These are phyloP conservation scores for Coemansia sp. DNA, from an alignment of 192 early-diverging fungal genomes.

Conservation along the genomic window DNA sequence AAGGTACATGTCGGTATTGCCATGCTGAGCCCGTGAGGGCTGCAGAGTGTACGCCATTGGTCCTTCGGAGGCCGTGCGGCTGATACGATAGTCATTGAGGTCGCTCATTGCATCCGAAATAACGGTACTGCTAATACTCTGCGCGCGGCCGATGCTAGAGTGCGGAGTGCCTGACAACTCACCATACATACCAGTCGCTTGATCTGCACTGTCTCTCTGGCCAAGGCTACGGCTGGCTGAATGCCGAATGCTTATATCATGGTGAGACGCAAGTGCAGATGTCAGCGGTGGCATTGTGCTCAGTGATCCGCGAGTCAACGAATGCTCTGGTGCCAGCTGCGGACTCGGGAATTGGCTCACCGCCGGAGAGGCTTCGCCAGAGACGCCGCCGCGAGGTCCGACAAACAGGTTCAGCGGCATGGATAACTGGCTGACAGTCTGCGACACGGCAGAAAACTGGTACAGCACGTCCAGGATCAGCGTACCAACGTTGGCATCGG, in stretches of 20 bases:
- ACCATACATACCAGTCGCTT: background rate
- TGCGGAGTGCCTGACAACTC: conserved; percentile 10
- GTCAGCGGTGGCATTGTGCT: conserved; percentile 30
- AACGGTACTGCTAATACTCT: conserved; percentile 13
- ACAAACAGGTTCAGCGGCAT: conserved; percentile 22
- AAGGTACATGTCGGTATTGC: conserved; percentile 13
- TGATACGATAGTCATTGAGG: conserved; percentile 34
- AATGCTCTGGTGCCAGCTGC: conserved; percentile 40
- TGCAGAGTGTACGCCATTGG: conserved; percentile 5
- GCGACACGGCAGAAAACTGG: conserved; percentile 53
- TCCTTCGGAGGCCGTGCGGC: conserved; percentile 27
- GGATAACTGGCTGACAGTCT: conserved; percentile 50
- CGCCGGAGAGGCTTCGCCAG: conserved; percentile 51
- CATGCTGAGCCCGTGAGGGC: conserved; percentile 14
- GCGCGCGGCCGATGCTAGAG: conserved; percentile 10
- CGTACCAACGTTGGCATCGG: conserved; percentile 41
- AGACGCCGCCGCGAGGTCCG: conserved; percentile 26
- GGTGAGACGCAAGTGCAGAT: conserved; percentile 37
- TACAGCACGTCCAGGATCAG: conserved; percentile 55
- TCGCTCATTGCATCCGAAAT: conserved; percentile 15
- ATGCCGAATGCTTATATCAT: conserved; percentile 9
- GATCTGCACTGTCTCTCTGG: conserved; percentile 6
- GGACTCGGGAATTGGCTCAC: conserved; percentile 53
- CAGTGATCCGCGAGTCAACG: conserved; percentile 21
- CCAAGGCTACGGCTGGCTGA: conserved; percentile 1